These are phyloP conservation scores for Coemansia sp. DNA, from an alignment of 192 early-diverging fungal species.

Conservation along the genomic window DNA sequence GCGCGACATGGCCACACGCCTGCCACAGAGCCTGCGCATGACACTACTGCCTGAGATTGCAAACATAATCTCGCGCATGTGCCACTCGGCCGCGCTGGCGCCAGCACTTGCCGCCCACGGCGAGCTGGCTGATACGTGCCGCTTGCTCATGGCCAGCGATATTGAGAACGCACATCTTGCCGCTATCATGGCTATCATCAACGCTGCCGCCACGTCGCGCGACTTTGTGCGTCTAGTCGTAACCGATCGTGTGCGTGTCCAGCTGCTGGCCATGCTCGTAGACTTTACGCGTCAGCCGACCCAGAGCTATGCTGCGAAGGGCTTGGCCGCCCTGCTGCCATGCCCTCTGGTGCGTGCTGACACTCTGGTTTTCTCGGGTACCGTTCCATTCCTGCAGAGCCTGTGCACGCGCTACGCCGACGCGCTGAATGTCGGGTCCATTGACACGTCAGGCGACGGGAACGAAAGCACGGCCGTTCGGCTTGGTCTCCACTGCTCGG, in stretches of 20 bases:
- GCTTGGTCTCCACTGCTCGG: not conserved
- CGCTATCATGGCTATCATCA: constrained; percentile 28
- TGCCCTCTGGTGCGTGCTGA: not conserved
- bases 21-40: constrained; percentile 5
- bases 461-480: not conserved
- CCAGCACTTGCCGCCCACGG: constrained; percentile 11
- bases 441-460: not conserved
- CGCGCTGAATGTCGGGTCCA: not conserved
- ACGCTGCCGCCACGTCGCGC: constrained; percentile 34
- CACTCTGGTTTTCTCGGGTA: constrained; percentile 1
- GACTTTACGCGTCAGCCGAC: constrained; percentile 15
- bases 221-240: constrained; percentile 14
- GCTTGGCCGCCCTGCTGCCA: constrained; percentile 27
- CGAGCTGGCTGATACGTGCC: constrained; percentile 17
- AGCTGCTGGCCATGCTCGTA: constrained; percentile 8
- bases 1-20: constrained; percentile 3
- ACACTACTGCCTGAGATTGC: constrained; percentile 39
- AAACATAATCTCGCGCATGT: constrained; percentile 31
- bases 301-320: constrained; percentile 30
- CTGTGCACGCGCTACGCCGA: not conserved
- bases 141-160: constrained; percentile 16
- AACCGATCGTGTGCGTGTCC: not conserved
- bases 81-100: constrained; percentile 26
- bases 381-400: constrained; percentile 11
- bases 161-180: constrained; percentile 20